Evolutionary conservation across 2,329 filamentous ascomycete species (phyloP), one percentile per base, ranked within the genome.

Genomic region (Trichoderma sp.): DNA sequence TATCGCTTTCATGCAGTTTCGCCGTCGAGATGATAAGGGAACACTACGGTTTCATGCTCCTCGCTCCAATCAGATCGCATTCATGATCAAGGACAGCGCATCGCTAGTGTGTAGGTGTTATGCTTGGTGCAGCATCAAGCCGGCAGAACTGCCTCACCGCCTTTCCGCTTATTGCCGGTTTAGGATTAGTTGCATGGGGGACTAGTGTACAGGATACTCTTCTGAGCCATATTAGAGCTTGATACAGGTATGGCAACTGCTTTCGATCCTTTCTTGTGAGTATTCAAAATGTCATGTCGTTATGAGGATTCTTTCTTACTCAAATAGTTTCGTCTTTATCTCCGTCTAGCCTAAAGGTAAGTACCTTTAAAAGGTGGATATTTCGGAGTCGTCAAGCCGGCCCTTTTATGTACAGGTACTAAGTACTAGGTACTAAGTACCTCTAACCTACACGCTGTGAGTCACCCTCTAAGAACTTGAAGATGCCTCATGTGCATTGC

Each of bases 1-100:
- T 60, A 58, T 60, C 67, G 68, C 60, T 69, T 72, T 73, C 75
- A 76, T 78, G 48, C 72, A 78, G 71, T 70, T 72, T 32, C 19
- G 52, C 57, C 53, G 35, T 29, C 50, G 29, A 10, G 32, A 48
- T 15, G n/a, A 57, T 15, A 29, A 25, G 29, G 9, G 63, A 27
- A 57, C 15, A 42, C 10, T 17, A n/a, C 37, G 6, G 37, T 45
- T 7, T 57, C 39, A 65, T 65, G 37, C 52, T 56, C 19, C 19
- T 57, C 15, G 63, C 35, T 39, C 29, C 34, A 45, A 48, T 17
- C 12, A 27, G 15, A 7, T 27, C 32, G 27, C 37, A 48, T 57
- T 15, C 37, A 57, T 37, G 22, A 27, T 37, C 35, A n/a, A 35
- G 57, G 64, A 67, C 56, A 67, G 34, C 64, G 27, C 45, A 60